Conservation (phyloP, 805 yeast genomes). For the Zygosaccharomyces siamensis region DNA sequence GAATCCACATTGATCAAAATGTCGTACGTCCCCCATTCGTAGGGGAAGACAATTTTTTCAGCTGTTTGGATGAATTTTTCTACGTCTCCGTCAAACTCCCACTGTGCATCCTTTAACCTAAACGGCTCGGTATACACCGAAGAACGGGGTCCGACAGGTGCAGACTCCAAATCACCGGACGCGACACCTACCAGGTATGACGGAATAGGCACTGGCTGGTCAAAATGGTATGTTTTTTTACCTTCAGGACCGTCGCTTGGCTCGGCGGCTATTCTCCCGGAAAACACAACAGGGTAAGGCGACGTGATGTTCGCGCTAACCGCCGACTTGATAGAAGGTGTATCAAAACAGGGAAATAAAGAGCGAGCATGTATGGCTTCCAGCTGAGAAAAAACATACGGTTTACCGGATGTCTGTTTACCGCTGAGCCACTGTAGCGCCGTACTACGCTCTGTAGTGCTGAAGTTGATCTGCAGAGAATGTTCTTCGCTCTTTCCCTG, state of each 20-base stretch:
- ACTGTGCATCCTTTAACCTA: conserved; percentile 59
- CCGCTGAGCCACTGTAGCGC: conserved; percentile 84
- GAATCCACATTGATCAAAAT: conserved; percentile 73
- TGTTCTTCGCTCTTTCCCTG: conserved; percentile 13
- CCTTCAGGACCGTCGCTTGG: conserved; percentile 13
- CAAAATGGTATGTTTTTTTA: conserved; percentile 42
- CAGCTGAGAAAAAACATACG: conserved; percentile 74
- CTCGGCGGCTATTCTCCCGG: conserved; percentile 47
- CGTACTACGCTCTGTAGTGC: conserved; percentile 70
- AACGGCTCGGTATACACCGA: conserved; percentile 75
- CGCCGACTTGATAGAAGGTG: conserved; percentile 75
- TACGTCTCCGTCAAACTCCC: conserved; percentile 76
- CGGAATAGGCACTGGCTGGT: conserved; percentile 81
- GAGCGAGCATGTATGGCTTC: conserved; percentile 90
- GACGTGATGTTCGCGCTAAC: conserved; percentile 57
- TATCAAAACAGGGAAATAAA: conserved; percentile 84
- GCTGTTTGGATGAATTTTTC: conserved; percentile 77
- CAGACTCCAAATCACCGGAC: conserved; percentile 66
- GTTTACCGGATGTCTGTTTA: conserved; percentile 67
- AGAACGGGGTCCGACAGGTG: conserved; percentile 81
- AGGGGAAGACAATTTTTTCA: conserved; percentile 63
- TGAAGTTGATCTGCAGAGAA: conserved; percentile 45
- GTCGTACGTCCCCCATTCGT: conserved; percentile 83
- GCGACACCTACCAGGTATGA: conserved; percentile 81
- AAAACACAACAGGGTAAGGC: conserved; percentile 63